phyloP scores from a whole-genome alignment of 2,329 filamentous ascomycete genomes.

The Alternaria sp. region DNA sequence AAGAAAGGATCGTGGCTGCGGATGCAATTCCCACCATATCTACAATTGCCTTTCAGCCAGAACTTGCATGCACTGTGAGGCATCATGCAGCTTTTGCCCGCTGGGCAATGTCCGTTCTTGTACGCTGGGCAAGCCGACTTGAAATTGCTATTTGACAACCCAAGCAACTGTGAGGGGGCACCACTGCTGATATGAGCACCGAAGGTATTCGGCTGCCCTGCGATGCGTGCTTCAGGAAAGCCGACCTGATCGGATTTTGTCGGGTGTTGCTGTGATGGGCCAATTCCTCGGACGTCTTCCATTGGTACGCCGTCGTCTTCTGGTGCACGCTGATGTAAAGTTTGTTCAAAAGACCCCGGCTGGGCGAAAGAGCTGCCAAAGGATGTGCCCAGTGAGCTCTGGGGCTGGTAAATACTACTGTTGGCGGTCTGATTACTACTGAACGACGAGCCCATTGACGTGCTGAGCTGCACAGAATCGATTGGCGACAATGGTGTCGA shows the following conservation, averaged over 20 bases:
- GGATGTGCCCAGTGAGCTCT: neutral
- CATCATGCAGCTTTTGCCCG: slow-evolving; percentile 1
- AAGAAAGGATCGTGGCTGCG: slow-evolving; percentile 16
- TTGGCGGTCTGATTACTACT: neutral
- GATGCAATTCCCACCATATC: neutral
- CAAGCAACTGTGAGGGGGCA: neutral
- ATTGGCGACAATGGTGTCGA: neutral
- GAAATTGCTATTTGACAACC: neutral
- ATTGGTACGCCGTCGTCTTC: neutral
- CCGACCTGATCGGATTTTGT: neutral
- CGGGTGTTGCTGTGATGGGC: neutral
- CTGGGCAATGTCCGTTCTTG: neutral
- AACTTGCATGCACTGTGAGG: slow-evolving; percentile 5
- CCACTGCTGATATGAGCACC: neutral
- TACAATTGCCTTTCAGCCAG: slow-evolving; percentile 6
- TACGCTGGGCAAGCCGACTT: slow-evolving; percentile 5
- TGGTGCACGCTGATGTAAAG: neutral
- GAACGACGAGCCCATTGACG: neutral
- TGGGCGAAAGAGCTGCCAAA: neutral
- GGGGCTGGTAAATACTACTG: neutral
- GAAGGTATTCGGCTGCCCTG: neutral
- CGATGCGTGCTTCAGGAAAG: no score
- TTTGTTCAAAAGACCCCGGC: neutral
- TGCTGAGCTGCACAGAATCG: neutral
- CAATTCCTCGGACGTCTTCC: neutral